These are phyloP conservation scores for Fusarium tricinctum DNA, from an alignment of 2,329 filamentous ascomycete genomes.

Conservation along the genomic window DNA sequence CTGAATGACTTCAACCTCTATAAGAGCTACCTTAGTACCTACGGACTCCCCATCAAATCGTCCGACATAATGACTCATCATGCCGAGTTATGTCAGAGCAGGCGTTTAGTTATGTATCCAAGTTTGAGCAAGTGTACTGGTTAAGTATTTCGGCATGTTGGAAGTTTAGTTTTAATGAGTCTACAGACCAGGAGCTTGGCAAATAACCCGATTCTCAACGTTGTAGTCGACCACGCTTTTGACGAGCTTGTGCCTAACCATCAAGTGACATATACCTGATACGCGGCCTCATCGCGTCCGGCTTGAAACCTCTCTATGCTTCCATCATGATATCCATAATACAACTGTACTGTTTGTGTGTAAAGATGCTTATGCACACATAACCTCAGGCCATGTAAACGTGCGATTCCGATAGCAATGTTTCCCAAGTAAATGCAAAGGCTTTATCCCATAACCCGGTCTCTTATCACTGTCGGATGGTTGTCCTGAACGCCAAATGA, in stretches of 20 bases:
- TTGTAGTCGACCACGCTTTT: not conserved
- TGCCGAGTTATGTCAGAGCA: not conserved
- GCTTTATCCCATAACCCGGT: conserved; percentile 25
- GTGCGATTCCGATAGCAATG: conserved; percentile 11
- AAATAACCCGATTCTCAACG: not conserved
- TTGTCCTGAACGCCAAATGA: conserved; percentile 44
- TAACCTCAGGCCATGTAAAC: conserved; percentile 17
- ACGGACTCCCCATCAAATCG: not conserved
- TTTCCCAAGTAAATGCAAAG: conserved; percentile 34
- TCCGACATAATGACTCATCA: not conserved
- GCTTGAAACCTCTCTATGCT: conserved; percentile 5
- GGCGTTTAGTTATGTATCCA: not conserved
- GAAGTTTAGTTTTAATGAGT: too few relatives aligned
- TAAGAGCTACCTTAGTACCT: not conserved
- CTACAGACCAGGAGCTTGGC: not conserved
- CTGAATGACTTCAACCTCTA: conserved; percentile 4
- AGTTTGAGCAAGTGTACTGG: not conserved
- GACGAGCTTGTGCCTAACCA: conserved; percentile 10
- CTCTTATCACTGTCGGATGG: conserved; percentile 21
- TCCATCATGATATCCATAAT: conserved; percentile 15
- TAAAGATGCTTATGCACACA: conserved; percentile 21
- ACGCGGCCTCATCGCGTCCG: conserved; percentile 1
- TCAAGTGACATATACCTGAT: conserved; percentile 16
- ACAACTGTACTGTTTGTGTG: conserved; percentile 9
- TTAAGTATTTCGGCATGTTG: too few relatives aligned